Evolutionary conservation across 2,329 filamentous ascomycete species (phyloP), one percentile per base, ranked within the genome.

Genomic region (Conoideocrella luteorostrata): DNA sequence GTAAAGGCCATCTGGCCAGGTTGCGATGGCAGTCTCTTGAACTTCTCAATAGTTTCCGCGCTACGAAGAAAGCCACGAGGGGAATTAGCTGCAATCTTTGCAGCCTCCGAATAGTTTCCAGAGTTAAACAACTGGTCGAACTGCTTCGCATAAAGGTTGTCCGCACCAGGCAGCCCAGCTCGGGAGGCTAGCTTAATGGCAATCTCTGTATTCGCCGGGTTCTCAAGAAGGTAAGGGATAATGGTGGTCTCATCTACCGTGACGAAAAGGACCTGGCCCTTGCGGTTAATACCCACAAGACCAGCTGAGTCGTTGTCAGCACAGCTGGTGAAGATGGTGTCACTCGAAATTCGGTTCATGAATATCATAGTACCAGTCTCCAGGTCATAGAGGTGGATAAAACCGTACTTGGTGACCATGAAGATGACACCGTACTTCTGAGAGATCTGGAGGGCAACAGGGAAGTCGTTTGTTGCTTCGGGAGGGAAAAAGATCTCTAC

Each of bases 271-370:
- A 97, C 90, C 68, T 98, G 93, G 50, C 93, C 94, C 72, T 95
- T 95, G 59, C 94, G 84, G 72, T 98, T 98, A 63, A 98, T 91
- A 55, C 88, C 89, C 42, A 98, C 78, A 50, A 98, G 85, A 56
- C 94, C 94, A 36, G 84, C 80, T 15, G 88, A 94, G 18, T 89
- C 83, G 43, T 78, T 77, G 63, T 98, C 93, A 28, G 83, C 72
- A 37, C 88, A 85, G 17, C 90, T 96, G 21, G 91, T 94, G 71
- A 98, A 98, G 63, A 98, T 97, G 21, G 93, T 98, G 63, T 98
- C 93, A 72, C 89, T 95, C 26, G 93, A 98, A 59, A 98, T 98
- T 56, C 94, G 86, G 76, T 98, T 98, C 89, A 98, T 94, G 78
- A 96, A 98, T 62, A 98, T 93, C 64, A 88, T 94, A 11, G 86